Evolutionary conservation across 140 eudicot genomes (phyloP).

Genomic region (Erigeron philadelphicus): DNA sequence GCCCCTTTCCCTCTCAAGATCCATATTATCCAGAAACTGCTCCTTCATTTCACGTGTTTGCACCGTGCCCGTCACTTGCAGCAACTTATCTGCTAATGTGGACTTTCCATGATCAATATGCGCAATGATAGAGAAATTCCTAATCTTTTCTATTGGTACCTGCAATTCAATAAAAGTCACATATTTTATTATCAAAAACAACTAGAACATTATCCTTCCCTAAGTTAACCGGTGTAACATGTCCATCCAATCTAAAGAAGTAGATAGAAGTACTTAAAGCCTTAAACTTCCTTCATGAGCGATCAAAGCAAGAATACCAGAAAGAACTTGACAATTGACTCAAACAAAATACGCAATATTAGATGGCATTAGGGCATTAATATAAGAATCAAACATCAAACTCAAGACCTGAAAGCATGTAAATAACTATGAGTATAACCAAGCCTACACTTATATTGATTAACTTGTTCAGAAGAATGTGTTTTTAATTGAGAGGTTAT

Average conservation of each 20-base stretch:
- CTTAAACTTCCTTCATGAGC: conserved; percentile 10
- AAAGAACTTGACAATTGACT: conserved; percentile 6
- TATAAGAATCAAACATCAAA: conserved; percentile 14
- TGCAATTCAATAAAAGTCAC: conserved; percentile 31
- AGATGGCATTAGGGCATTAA: background rate
- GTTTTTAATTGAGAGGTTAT: background rate
- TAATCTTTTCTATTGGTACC: conserved; percentile 76
- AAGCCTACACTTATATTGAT: conserved; percentile 7
- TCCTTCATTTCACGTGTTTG: conserved; percentile 93
- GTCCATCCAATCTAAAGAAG: conserved; percentile 5
- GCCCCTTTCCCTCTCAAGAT: conserved; percentile 97
- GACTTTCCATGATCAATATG: conserved; percentile 99
- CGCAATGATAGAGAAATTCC: conserved; percentile 90
- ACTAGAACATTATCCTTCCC: conserved; percentile 5
- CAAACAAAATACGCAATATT: background rate
- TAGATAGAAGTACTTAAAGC: background rate
- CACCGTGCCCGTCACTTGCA: conserved; percentile 94
- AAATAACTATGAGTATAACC: background rate
- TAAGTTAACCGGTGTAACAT: conserved; percentile 2
- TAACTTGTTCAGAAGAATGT: conserved; percentile 2
- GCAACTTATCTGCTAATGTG: conserved; percentile 88
- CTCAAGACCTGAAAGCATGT: conserved; percentile 18
- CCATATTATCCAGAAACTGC: conserved; percentile 98
- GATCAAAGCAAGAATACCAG: conserved; percentile 4
- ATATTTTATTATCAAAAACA: background rate